A percentile compares a stretch with the other conserved stretches of the same genome.
These are phyloP conservation scores for Goffeauzyma gilvescens DNA, from an alignment of 768 basidiomycete species.

Conservation along the genomic window DNA sequence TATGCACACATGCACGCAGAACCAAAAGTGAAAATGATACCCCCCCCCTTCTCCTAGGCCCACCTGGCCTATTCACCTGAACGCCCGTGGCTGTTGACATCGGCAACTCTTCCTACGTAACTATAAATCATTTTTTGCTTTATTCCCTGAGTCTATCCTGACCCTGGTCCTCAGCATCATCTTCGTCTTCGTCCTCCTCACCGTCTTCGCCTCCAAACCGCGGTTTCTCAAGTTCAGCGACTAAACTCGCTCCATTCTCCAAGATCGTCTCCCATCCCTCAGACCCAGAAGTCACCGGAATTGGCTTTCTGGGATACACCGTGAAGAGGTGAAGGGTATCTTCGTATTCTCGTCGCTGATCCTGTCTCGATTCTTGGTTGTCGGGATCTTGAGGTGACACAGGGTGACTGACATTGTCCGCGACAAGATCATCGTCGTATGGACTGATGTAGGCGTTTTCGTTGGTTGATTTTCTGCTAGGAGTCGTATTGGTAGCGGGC, in stretches of 20 bases:
- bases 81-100: too few relatives aligned
- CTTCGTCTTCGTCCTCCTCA: conserved; percentile 8
- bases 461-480: conserved; percentile 1
- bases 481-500: too few relatives aligned
- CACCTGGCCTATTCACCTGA: too few relatives aligned
- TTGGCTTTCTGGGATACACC: conserved; percentile 22
- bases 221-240: conserved; percentile 20
- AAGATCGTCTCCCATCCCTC: conserved; percentile 20
- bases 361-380: background rate
- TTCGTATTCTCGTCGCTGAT: background rate
- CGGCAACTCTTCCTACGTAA: too few relatives aligned
- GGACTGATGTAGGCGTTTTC: conserved; percentile 13
- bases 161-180: conserved; percentile 15
- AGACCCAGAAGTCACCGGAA: conserved; percentile 16
- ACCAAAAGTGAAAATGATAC: too few relatives aligned
- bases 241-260: conserved; percentile 20
- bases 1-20: too few relatives aligned
- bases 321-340: conserved; percentile 15
- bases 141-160: too few relatives aligned
- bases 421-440: background rate
- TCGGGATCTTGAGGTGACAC: conserved; percentile 14
- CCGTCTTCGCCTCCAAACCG: conserved; percentile 14
- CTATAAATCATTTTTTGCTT: too few relatives aligned
- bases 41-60: too few relatives aligned
- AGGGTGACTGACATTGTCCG: conserved; percentile 5